Evolutionary conservation across 495 filamentous ascomycete species (phyloP), one percentile per base, ranked within the genome.

Genomic region (Lepraria neglecta): DNA sequence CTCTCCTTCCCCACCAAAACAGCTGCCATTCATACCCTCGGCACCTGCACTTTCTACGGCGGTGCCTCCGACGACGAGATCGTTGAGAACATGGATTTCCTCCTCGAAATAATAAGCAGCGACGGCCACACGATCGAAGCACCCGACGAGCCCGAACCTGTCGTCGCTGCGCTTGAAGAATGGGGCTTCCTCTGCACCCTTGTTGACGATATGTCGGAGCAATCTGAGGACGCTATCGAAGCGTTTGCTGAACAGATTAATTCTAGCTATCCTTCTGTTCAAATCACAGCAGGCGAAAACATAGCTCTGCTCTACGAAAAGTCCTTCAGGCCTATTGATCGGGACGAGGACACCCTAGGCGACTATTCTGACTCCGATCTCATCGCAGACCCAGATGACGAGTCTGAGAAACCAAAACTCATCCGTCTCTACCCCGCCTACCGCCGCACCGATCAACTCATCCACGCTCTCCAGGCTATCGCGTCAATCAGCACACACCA

Each of bases 221-320:
- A 88, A 52, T 90, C 85, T 58, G 87, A 89, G 54, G 76, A 81
- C 6, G 85, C 88, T 11, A 86, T 96, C 67, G 88, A 95, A 58
- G 87, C 87, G 6, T 91, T 97, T 68, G 85, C 90, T 35, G 92
- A 97, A 50, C 94, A 98, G 71, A 81, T 98, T 31, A 83, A 90
- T 45, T 91, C 88, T 68, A 77, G 78, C 38, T 87, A 92, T 59
- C 75, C 87, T 0, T 74, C 76, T 6, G 92, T 97, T 1, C 90
- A 96, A 71, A 84, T 94, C 56, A 84, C 88, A 3, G 91, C 94
- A 1, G 94, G 91, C 0, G 86, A 92, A 66, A 91, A 91, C 70
- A 94, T 97, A 64, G 92, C 92, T 3, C 76, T 96, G 1, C 77
- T 97, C 1, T 95, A 90, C 66, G 92, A 97, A 68, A 90, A 90